Base-by-base conservation (phyloP, 2,329 filamentous ascomycete species). In the Cladobotryum mycophilum region DNA sequence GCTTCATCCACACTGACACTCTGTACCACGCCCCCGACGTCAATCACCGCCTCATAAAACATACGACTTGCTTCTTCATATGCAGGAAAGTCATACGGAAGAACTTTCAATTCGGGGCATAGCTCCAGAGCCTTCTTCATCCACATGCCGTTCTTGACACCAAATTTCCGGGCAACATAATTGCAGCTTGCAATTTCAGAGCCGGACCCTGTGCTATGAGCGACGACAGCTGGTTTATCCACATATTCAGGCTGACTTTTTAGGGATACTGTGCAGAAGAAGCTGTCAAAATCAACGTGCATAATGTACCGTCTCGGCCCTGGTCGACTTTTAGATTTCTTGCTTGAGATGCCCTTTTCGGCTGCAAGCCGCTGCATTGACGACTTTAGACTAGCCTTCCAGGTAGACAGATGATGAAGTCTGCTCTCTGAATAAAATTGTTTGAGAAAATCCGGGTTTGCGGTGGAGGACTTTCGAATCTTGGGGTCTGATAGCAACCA, bases 141-240 rank as follows among this genome's bases (percentile, higher is more conserved):
- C 93, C 95, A 99, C 93, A 97, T 99, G 36, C 95, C 95, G 59
- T 99, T 99, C 64, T 91, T 96, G 49, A 99, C 78, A 1, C 92
- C 92, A 59, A 85, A 93, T 33, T 81, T 78, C 36, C 93, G 82
- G 6, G 95, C 93, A 17, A 86, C 84, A 64, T 99, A 99, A 61
- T 99, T 99, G 70, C 93, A 99, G 56, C 91, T 96, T 18, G 93
- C 93, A 61, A 99, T 97, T 64, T 99, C 93, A 0, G 92, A 96
- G 0, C 89, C 89, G 20, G 81, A 82, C 0, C 92, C 92, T 41
- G 79, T 80, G 4, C 92, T 87, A 63, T 99, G 93, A 4, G 93
- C 92, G 34, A 99, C 88, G 1, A 88, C 93, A 2, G 86, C 83
- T 0, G 95, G 93, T 62, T 90, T 92, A 46, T 88, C 84, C 37